A percentile compares a stretch with the other conserved stretches of the same genome.
phyloP scores from a whole-genome alignment of 1,139 yeast species.

The Sugiyamaella novakii region DNA sequence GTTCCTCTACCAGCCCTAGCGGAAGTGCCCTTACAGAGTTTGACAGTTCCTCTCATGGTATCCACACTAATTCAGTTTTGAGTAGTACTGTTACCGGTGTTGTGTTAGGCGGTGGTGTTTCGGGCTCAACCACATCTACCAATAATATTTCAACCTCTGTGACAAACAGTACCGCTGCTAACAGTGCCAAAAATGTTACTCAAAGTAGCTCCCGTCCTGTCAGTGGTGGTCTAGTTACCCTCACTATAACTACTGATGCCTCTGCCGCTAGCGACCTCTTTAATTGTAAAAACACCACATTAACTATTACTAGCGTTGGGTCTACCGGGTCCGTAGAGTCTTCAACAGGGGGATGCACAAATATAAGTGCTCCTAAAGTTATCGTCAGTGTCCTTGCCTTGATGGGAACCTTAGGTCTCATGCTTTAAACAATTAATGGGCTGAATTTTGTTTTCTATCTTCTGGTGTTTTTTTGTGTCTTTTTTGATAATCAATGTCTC shows the following conservation, averaged over 20 bases:
- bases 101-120: too few relatives aligned
- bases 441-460: not conserved
- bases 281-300: not conserved
- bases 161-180: not conserved
- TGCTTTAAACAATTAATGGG: not conserved
- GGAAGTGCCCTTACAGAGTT: too few relatives aligned
- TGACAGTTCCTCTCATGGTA: too few relatives aligned
- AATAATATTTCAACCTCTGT: too few relatives aligned
- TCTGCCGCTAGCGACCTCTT: not conserved
- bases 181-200: conserved; percentile 5
- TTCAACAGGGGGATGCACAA: not conserved
- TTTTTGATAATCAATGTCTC: not conserved
- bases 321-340: not conserved
- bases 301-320: not conserved
- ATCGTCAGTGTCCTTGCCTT: conserved; percentile 5
- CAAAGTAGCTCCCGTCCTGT: not conserved
- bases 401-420: conserved; percentile 10
- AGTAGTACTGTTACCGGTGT: too few relatives aligned
- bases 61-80: too few relatives aligned
- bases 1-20: too few relatives aligned
- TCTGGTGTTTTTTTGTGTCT: not conserved
- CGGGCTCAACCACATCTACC: too few relatives aligned
- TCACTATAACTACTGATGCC: not conserved
- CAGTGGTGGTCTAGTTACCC: conserved; percentile 1
- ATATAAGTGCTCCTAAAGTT: conserved; percentile 1